Percentiles rank a stretch among this genome's conserved stretches.
These are phyloP conservation scores for Sordaria brevicollis DNA, from an alignment of 495 filamentous ascomycete species.

Conservation along the genomic window DNA sequence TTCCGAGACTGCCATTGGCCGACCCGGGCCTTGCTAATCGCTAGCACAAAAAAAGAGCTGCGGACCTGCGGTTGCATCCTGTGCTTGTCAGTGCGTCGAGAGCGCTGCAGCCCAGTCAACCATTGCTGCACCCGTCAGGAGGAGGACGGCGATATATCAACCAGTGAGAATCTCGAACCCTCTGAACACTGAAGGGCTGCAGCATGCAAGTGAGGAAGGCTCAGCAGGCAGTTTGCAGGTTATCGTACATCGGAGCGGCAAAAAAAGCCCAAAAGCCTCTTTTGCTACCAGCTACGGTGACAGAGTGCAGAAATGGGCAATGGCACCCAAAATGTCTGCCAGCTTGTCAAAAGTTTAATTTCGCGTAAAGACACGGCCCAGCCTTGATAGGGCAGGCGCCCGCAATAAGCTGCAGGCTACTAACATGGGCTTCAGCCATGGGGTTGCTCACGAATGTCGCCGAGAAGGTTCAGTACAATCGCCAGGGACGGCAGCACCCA, in stretches of 20 bases:
- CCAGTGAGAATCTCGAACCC: background rate
- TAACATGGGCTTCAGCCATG: no score
- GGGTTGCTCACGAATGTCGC: background rate
- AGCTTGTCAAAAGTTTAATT: background rate
- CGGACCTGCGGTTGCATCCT: background rate
- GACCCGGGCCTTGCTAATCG: background rate
- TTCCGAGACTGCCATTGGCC: background rate
- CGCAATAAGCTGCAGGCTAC: background rate
- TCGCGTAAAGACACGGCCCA: background rate
- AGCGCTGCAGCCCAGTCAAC: background rate
- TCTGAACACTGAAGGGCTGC: background rate
- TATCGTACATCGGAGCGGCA: background rate
- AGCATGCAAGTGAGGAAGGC: background rate
- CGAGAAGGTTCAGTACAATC: background rate
- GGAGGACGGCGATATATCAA: background rate
- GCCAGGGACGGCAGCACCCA: background rate
- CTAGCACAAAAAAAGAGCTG: background rate
- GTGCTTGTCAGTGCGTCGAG: background rate
- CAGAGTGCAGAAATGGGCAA: background rate
- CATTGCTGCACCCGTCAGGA: background rate
- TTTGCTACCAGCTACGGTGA: background rate
- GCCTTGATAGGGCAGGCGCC: background rate
- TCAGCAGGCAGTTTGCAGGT: no score
- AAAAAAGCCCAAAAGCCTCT: background rate
- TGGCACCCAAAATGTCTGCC: background rate